Conservation (phyloP, 1,139 yeast genomes). For the Suhomyces yuchorum region DNA sequence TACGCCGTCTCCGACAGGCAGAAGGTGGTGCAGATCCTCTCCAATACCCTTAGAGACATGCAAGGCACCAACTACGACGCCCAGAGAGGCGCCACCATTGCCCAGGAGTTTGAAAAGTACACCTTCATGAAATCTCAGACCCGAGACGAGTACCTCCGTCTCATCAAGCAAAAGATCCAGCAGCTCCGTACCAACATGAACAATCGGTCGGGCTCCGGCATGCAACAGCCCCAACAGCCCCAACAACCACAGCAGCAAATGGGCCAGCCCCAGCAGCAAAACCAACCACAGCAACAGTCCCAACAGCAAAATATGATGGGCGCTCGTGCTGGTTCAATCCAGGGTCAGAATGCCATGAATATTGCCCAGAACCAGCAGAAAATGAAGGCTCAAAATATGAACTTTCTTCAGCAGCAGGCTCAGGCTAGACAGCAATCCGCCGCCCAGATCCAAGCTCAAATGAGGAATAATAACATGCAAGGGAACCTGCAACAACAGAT, state of each 20-base stretch:
- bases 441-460: conserved; percentile 38
- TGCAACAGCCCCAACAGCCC: conserved; percentile 19
- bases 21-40: conserved; percentile 43
- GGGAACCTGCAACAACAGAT: conserved; percentile 5
- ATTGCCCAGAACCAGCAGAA: conserved; percentile 20
- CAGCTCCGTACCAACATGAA: conserved; percentile 35
- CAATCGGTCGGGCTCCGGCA: conserved; percentile 22
- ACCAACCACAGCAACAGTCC: conserved; percentile 4
- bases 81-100: conserved; percentile 43
- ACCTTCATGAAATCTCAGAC: conserved; percentile 43
- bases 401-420: conserved; percentile 51
- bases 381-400: conserved; percentile 25
- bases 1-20: conserved; percentile 46
- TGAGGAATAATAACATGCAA: conserved; percentile 17
- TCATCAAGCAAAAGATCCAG: conserved; percentile 43
- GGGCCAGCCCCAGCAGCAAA: conserved; percentile 12
- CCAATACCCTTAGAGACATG: conserved; percentile 43
- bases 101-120: conserved; percentile 48
- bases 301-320: conserved; percentile 12
- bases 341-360: conserved; percentile 5
- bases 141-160: conserved; percentile 44
- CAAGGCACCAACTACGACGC: conserved; percentile 40
- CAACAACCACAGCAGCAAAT: conserved; percentile 6
- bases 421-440: conserved; percentile 51
- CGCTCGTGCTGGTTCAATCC: conserved; percentile 9